Evolutionary conservation across 805 yeast species (phyloP), one percentile per base, ranked within the genome.

Genomic region (Candida awuae): DNA sequence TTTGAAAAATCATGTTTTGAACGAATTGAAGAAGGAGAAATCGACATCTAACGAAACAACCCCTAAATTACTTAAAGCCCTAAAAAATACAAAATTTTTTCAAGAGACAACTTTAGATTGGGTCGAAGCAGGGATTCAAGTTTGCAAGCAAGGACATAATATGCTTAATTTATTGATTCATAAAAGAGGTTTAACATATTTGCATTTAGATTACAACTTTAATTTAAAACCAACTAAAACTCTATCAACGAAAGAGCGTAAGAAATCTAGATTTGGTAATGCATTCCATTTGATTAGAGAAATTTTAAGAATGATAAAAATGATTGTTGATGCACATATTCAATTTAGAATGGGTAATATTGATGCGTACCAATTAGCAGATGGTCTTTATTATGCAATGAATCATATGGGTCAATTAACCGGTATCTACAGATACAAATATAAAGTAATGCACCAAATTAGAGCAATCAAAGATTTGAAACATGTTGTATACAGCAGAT

Each of bases 71-170:
- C 56, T 92, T 20, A 76, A 75, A 45, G 69, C 77, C 22, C 68
- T 92, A 48, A 75, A 77, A 42, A 68, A 71, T 33, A 92, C 98
- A 0, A 88, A 85, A 53, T 92, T 75, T 57, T 92, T 92, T 61
- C 95, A 86, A 54, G 80, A 84, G 51, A 90, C 98, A 0, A 71
- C 88, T 0, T 79, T 92, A 35, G 98, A 92, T 59, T 92, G 99
- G 99, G 92, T 90, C 3, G 99, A 92, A 58, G 98, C 97, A 1
- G 98, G 97, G 21, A 65, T 92, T 41, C 97, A 92, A 61, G 77
- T 92, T 3, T 84, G 95, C 53, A 73, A 77, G 28, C 99, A 92
- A 60, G 98, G 98, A 3, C 84, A 80, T 59, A 90, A 86, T 51
- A 88, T 90, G 94, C 68, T 92, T 34, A 88, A 87, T 58, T 63